phyloP scores from a whole-genome alignment of 352 stramenopile genomes.

The Phytophthora vignae region DNA sequence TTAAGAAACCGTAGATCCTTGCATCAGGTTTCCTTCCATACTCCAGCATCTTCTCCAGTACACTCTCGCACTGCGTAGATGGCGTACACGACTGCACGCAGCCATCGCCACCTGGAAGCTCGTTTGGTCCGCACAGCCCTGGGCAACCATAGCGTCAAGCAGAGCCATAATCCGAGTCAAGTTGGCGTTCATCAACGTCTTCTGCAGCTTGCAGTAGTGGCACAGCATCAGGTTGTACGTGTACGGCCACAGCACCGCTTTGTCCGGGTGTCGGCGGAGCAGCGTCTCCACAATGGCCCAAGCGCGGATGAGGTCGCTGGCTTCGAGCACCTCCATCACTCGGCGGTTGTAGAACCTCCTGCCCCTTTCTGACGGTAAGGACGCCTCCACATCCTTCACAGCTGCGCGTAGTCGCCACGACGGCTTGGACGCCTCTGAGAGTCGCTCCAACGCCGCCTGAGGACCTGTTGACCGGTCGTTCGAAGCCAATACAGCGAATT shows the following conservation, averaged over 20 bases:
- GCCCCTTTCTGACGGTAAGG: constrained; percentile 34
- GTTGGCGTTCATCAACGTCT: constrained; percentile 38
- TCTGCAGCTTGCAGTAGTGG: constrained; percentile 50
- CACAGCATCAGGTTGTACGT: constrained; percentile 73
- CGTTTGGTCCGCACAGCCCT: constrained; percentile 46
- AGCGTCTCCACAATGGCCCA: constrained; percentile 40
- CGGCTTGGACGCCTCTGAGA: constrained; percentile 21
- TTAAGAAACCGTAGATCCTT: constrained; percentile 65
- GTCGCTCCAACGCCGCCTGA: constrained; percentile 13
- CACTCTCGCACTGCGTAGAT: constrained; percentile 46
- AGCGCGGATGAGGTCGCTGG: constrained; percentile 38
- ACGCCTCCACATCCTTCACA: constrained; percentile 24
- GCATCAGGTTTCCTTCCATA: constrained; percentile 34
- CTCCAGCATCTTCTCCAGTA: constrained; percentile 58
- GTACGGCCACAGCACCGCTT: constrained; percentile 42
- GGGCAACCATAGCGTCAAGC: constrained; percentile 59
- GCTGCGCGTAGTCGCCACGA: constrained; percentile 28
- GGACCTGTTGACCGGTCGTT: constrained; percentile 8
- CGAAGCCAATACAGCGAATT: constrained; percentile 25
- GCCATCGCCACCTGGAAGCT: constrained; percentile 81
- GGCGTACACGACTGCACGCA: constrained; percentile 58
- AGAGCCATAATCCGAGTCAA: constrained; percentile 56
- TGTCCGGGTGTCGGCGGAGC: constrained; percentile 26
- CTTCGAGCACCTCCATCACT: constrained; percentile 40
- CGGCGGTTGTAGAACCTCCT: constrained; percentile 59